Conservation (phyloP, 2,329 filamentous ascomycete genomes). For the Colletotrichum endophyticum region DNA sequence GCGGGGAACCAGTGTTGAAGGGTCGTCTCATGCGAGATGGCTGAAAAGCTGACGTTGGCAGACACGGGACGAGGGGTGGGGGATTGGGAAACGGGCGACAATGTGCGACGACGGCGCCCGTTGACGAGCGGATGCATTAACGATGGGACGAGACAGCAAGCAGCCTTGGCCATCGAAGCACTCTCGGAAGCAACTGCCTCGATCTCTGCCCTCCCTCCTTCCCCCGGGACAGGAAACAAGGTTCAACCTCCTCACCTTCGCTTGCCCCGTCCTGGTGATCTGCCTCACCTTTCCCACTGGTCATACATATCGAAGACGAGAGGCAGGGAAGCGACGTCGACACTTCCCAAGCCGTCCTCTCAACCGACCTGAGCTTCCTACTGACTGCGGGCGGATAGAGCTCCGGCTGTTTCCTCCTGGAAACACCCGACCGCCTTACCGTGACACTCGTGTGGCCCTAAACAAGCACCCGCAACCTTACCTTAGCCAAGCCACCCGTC, state of each 20-base stretch:
- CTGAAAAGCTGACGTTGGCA: conserved; percentile 5
- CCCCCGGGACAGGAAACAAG: background rate
- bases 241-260: background rate
- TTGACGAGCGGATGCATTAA: background rate
- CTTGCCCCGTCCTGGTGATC: background rate
- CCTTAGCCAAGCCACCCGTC: background rate
- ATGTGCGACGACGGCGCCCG: conserved; percentile 6
- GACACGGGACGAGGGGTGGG: background rate
- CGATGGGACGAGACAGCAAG: background rate
- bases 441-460: background rate
- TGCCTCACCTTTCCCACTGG: background rate
- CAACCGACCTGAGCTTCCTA: background rate
- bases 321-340: background rate
- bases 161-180: background rate
- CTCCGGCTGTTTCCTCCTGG: background rate
- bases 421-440: background rate
- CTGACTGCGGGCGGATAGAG: background rate
- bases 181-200: background rate
- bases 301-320: background rate
- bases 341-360: background rate
- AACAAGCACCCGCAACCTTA: background rate
- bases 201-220: background rate
- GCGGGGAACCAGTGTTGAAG: background rate
- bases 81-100: background rate
- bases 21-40: background rate